A percentile compares a stretch with the other conserved stretches of the same genome.
phyloP scores from a whole-genome alignment of 768 basidiomycete species.

The Tricholoma terreum region DNA sequence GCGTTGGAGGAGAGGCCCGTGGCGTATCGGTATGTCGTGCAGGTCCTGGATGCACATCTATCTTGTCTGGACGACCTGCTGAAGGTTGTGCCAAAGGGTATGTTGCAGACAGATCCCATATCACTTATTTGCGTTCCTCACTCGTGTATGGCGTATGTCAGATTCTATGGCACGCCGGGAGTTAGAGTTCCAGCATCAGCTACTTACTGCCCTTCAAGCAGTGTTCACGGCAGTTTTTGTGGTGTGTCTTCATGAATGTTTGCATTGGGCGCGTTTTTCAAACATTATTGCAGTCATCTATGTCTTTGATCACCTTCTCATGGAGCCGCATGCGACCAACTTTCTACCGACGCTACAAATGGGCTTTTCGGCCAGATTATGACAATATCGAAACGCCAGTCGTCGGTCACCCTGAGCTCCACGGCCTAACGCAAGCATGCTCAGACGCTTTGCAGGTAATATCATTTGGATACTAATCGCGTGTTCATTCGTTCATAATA shows the following conservation, averaged over 20 bases:
- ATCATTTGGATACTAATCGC: neutral
- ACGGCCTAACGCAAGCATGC: conserved; percentile 43
- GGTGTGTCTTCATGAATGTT: conserved; percentile 32
- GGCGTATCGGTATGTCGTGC: conserved; percentile 71
- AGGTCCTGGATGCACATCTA: conserved; percentile 57
- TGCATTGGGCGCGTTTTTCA: neutral
- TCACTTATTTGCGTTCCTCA: neutral
- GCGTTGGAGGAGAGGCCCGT: conserved; percentile 63
- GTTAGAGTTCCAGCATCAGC: conserved; percentile 45
- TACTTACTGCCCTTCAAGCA: conserved; percentile 56
- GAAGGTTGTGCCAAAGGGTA: conserved; percentile 37
- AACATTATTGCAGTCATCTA: conserved; percentile 38
- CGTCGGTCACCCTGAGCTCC: conserved; percentile 55
- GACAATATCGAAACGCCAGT: conserved; percentile 43
- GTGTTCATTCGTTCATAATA: neutral
- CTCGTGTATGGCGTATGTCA: conserved; percentile 13
- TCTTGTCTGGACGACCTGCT: conserved; percentile 49
- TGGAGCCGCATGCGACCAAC: conserved; percentile 54
- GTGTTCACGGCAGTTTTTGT: conserved; percentile 52
- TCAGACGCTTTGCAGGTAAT: conserved; percentile 37
- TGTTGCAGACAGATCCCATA: conserved; percentile 3
- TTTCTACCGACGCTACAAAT: conserved; percentile 70
- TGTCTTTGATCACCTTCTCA: conserved; percentile 44
- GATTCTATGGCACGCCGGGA: conserved; percentile 43
- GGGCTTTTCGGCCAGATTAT: conserved; percentile 66